Evolutionary conservation across 176 grass and related monocot genomes (phyloP).

Genomic region (Ananas comosus): DNA sequence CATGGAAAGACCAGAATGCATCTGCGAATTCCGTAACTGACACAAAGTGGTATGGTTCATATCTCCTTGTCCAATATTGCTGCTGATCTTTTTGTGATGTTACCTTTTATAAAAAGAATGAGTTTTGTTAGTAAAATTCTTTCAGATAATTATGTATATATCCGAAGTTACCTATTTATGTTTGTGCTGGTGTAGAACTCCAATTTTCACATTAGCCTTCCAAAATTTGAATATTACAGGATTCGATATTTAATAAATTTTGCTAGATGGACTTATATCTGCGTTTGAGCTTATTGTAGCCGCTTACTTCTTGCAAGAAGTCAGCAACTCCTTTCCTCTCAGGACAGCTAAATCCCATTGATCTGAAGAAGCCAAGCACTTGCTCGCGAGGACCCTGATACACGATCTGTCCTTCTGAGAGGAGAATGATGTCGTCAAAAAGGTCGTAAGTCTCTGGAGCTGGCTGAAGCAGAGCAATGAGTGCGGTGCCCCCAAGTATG

Average conservation of each 20-base stretch:
- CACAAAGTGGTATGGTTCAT: constrained; percentile 52
- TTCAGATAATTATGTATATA: no score
- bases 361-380: constrained; percentile 79
- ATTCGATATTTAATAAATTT: neutral
- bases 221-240: neutral
- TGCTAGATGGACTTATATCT: no score
- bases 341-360: constrained; percentile 80
- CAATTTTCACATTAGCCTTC: no score
- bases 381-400: constrained; percentile 78
- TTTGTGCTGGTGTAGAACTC: no score
- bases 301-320: constrained; percentile 78
- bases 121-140: neutral
- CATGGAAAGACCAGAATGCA: constrained; percentile 59
- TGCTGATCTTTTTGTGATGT: constrained; percentile 89
- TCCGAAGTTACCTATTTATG: no score
- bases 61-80: constrained; percentile 63
- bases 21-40: constrained; percentile 78
- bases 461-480: constrained; percentile 88
- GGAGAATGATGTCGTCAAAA: constrained; percentile 87
- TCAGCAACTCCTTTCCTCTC: constrained; percentile 81
- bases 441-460: constrained; percentile 92
- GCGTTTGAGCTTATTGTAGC: no score
- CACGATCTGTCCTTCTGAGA: constrained; percentile 77
- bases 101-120: constrained; percentile 30
- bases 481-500: constrained; percentile 66